Base-by-base conservation (phyloP, 768 basidiomycete species). In the Xerocomellus amylosporus region DNA sequence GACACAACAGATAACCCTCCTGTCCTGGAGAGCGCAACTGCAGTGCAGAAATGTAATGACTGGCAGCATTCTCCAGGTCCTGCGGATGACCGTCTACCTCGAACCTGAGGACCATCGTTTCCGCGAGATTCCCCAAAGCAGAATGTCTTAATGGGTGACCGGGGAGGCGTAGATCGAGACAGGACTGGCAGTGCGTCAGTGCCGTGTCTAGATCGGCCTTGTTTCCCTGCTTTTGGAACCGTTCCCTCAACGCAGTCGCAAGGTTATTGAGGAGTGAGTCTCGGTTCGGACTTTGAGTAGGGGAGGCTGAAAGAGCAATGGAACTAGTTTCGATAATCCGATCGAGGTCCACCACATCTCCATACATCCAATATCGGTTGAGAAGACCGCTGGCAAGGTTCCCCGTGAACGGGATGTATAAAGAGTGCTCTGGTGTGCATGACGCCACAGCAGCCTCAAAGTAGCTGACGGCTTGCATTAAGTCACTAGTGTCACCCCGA, bases 231-330 rank as follows among this genome's bases (percentile, higher is more conserved):
- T 46, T 46, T 26, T 31, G 19, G 28, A 58, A 67, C 34, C 67
- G 67, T 28, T 54, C 52, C 7, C 22, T 49, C 19, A 67, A 26
- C 14, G 65, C 58, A 34, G 12, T 46, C 15, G 54, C 67, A 38
- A 50, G 49, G 38, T 66, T 67, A 34, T 67, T 64, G 22, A 67
- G 51, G 6, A 69, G 54, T 5, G 40, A 31, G n/a, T 69, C 64
- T 20, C 56, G 62, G 30, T 58, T 43, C 13, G 28, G 53, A 15
- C 51, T 46, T 13, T 58, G 48, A 8, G 52, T 26, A 17, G 52
- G 42, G 40, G 52, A 48, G 5, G 41, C 14, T 13, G 50, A 39
- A 15, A 58, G 45, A 31, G 60, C 62, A 17, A 49, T 28, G 22
- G 59, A 44, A 20, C 38, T 39, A 13, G 43, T 55, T 26, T 58